phyloP scores from a whole-genome alignment of 2,329 filamentous ascomycete genomes.

The Pseudogymnoascus sp. region DNA sequence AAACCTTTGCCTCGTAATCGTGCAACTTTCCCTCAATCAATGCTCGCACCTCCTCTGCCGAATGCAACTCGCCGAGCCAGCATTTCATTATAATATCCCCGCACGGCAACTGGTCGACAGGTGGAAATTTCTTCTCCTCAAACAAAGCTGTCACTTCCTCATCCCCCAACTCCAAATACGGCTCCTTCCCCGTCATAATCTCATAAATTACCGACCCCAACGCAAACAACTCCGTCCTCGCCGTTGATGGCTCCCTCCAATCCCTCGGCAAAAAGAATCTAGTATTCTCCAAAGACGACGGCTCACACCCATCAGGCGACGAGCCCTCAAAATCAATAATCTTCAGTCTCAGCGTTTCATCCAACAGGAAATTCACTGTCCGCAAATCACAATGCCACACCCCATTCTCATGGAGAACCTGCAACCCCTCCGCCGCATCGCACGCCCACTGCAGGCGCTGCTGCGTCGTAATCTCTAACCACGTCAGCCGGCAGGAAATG shows the following conservation, averaged over 20 bases:
- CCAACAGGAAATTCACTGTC: not conserved
- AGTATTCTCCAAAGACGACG: not conserved
- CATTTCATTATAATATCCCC: not conserved
- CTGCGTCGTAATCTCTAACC: not conserved
- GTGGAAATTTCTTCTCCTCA: not conserved
- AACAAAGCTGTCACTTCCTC: not conserved
- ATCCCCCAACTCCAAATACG: not conserved
- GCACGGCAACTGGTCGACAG: not conserved
- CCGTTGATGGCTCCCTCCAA: not conserved
- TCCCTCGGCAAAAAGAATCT: not conserved
- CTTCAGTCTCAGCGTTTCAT: not conserved
- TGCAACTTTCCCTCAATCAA: not conserved
- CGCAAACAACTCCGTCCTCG: not conserved
- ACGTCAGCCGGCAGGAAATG: no score
- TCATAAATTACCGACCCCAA: not conserved
- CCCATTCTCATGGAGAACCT: not conserved
- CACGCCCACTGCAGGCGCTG: not conserved
- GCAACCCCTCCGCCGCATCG: not conserved
- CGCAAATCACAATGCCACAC: not conserved
- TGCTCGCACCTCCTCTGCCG: not conserved
- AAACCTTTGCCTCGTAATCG: no score
- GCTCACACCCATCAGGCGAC: not conserved
- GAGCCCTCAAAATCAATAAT: not conserved
- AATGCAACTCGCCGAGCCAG: not conserved
- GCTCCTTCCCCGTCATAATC: not conserved